These are phyloP conservation scores for Fusarium staphyleae DNA, from an alignment of 2,329 filamentous ascomycete species.

Conservation along the genomic window DNA sequence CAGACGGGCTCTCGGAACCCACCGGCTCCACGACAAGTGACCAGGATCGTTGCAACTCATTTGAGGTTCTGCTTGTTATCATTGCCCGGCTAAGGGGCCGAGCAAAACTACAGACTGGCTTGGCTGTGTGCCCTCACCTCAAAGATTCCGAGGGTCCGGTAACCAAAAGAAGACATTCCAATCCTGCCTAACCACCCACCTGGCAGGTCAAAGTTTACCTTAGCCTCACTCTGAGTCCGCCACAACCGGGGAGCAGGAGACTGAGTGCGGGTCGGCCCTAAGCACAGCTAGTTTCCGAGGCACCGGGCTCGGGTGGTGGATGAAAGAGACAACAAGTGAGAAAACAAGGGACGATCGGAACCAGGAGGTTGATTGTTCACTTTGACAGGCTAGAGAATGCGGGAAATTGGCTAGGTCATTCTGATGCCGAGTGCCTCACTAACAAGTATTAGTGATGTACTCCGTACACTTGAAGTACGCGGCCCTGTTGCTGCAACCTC, in stretches of 20 bases:
- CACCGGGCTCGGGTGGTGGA: constrained; percentile 7
- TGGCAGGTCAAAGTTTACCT: constrained; percentile 20
- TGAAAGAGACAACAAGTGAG: constrained; percentile 10
- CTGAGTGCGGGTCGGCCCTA: constrained; percentile 25
- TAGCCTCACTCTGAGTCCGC: constrained; percentile 28
- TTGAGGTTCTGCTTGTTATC: constrained; percentile 29
- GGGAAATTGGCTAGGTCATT: constrained; percentile 18
- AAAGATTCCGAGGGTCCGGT: no score
- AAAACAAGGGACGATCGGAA: background rate
- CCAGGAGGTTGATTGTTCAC: background rate
- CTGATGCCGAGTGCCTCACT: constrained; percentile 9
- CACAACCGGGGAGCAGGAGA: constrained; percentile 23
- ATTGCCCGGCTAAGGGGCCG: no score
- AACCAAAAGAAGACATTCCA: constrained; percentile 18
- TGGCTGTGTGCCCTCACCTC: no score
- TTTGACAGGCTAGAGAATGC: background rate
- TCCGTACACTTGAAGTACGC: constrained; percentile 1
- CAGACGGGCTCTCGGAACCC: constrained; percentile 16
- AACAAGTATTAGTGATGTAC: background rate
- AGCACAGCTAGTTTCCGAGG: constrained; percentile 17
- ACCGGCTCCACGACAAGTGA: constrained; percentile 19
- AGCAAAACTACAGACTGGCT: no score
- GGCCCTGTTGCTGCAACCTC: constrained; percentile 8
- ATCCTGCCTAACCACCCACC: constrained; percentile 12
- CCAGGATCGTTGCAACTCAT: constrained; percentile 25